Evolutionary conservation across 1,284 basidiomycete genomes (phyloP).

Genomic region (Leccinum cinnamomeum): DNA sequence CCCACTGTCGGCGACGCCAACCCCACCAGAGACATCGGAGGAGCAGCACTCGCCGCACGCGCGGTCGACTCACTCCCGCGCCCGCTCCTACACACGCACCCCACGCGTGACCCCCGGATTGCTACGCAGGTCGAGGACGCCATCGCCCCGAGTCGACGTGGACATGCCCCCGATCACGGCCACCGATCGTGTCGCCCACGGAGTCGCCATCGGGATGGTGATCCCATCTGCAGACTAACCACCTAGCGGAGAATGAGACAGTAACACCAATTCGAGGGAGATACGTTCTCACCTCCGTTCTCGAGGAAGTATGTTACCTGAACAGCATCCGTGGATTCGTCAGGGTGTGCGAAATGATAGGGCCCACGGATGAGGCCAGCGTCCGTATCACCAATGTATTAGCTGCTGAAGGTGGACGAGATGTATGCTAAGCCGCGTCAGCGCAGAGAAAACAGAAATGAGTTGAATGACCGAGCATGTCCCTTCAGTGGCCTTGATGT

Average conservation of each 20-base stretch:
- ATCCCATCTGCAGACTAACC: conserved; percentile 44
- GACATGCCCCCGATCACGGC: conserved; percentile 14
- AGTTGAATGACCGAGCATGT: conserved; percentile 40
- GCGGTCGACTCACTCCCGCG: neutral
- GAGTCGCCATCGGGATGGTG: conserved; percentile 46
- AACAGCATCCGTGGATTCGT: conserved; percentile 41
- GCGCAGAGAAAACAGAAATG: neutral
- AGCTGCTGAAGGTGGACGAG: conserved; percentile 38
- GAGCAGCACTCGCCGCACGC: conserved; percentile 22
- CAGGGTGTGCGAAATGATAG: conserved; percentile 55
- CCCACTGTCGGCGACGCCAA: neutral
- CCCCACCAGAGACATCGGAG: conserved; percentile 11
- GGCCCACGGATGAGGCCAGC: conserved; percentile 50
- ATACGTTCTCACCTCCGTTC: neutral
- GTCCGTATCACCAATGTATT: conserved; percentile 28
- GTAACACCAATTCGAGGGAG: neutral
- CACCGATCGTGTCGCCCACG: conserved; percentile 15
- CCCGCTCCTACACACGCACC: neutral
- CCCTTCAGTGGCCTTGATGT: conserved; percentile 73
- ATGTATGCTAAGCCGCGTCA: conserved; percentile 29
- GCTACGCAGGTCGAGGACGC: conserved; percentile 14
- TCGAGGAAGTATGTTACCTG: conserved; percentile 57
- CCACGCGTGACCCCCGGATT: neutral
- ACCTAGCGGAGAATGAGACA: neutral
- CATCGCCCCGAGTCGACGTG: neutral